Conservation (phyloP, 139 green algal species). For the Pycnococcus provasolii region DNA sequence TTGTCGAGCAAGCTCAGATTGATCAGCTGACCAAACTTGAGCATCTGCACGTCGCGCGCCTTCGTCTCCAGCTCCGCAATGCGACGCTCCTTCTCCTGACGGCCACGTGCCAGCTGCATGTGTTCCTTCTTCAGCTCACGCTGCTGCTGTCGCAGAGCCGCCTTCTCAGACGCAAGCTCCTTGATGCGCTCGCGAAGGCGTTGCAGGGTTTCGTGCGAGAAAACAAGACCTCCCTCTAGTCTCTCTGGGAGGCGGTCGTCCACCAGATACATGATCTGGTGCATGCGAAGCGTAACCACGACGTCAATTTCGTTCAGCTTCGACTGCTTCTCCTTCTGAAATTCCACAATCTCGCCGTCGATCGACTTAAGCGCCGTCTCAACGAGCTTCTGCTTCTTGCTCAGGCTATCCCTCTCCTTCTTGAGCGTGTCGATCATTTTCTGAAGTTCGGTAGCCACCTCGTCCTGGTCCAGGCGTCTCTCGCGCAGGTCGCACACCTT, state of each 20-base stretch:
- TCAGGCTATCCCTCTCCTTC: constrained; percentile 49
- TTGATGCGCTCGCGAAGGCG: constrained; percentile 42
- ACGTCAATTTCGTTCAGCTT: constrained; percentile 64
- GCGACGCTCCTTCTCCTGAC: constrained; percentile 38
- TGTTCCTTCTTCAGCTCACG: constrained; percentile 48
- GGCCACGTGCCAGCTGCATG: constrained; percentile 45
- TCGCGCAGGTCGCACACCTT: constrained; percentile 63
- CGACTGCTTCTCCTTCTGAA: constrained; percentile 73
- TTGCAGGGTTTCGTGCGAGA: constrained; percentile 45
- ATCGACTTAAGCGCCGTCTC: constrained; percentile 47
- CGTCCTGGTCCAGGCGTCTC: constrained; percentile 60
- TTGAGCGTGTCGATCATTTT: constrained; percentile 51
- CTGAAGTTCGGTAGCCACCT: constrained; percentile 47
- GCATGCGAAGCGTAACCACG: constrained; percentile 44
- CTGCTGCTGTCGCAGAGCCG: constrained; percentile 43
- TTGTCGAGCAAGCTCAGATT: constrained; percentile 60
- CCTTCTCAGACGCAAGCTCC: constrained; percentile 54
- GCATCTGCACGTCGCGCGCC: constrained; percentile 57
- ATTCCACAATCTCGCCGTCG: constrained; percentile 51
- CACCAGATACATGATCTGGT: constrained; percentile 42
- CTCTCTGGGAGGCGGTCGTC: constrained; percentile 49
- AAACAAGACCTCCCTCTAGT: constrained; percentile 48
- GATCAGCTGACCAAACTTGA: constrained; percentile 63
- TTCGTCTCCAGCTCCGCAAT: constrained; percentile 51
- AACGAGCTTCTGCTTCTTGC: constrained; percentile 60